A percentile compares a stretch with the other conserved stretches of the same genome.
Evolutionary conservation across 2,329 filamentous ascomycete genomes (phyloP).

Genomic region (Alternaria brassicicola): DNA sequence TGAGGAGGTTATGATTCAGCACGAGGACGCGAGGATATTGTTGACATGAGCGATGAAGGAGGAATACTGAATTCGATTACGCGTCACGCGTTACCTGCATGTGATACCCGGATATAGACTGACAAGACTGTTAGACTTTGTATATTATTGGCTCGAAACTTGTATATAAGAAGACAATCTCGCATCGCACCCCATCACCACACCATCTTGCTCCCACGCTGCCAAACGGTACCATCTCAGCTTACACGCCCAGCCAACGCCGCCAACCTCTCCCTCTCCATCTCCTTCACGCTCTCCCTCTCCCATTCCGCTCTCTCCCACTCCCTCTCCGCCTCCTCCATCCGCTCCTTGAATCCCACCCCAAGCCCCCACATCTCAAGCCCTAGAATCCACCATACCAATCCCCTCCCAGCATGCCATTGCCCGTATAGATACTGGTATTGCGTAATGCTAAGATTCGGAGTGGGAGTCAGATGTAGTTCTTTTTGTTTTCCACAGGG

Average conservation of each 20-base stretch:
- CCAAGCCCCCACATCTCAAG: neutral
- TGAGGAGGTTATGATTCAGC: conserved; percentile 56
- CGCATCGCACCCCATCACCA: conserved; percentile 6
- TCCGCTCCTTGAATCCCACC: neutral
- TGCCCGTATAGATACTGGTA: neutral
- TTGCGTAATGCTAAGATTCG: neutral
- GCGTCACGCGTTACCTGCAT: neutral
- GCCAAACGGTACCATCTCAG: neutral
- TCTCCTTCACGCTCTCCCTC: neutral
- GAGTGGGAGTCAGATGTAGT: no score
- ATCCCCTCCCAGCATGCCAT: neutral
- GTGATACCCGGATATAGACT: conserved; percentile 29
- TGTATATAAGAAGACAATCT: neutral
- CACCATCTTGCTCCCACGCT: no score
- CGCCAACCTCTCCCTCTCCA: neutral
- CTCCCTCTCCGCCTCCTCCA: neutral
- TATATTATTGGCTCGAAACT: neutral
- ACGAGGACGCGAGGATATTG: conserved; percentile 74
- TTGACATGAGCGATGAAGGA: conserved; percentile 50
- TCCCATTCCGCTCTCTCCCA: neutral
- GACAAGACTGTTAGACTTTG: neutral
- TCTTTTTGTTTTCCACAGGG: no score
- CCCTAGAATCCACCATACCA: neutral
- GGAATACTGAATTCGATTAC: neutral
- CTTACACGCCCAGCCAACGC: neutral